phyloP scores from a whole-genome alignment of 2,329 filamentous ascomycete genomes.

The Curvularia lunata region DNA sequence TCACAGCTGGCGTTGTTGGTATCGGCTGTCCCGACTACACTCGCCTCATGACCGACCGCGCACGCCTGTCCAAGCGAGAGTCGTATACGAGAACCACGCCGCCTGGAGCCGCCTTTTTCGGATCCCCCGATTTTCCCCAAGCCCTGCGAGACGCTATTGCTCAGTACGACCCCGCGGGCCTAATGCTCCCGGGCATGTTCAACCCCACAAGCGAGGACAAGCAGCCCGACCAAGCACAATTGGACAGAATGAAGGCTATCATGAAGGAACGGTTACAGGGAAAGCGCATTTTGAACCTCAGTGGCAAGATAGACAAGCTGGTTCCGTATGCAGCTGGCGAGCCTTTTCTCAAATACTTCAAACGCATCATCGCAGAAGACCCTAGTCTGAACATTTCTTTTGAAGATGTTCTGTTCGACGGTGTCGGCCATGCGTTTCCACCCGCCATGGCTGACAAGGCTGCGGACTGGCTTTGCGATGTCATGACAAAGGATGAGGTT shows the following conservation, averaged over 20 bases:
- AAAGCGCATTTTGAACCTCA: slow-evolving; percentile 47
- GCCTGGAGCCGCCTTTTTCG: slow-evolving; percentile 70
- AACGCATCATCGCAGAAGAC: slow-evolving; percentile 62
- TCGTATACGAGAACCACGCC: slow-evolving; percentile 64
- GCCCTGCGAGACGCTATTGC: slow-evolving; percentile 69
- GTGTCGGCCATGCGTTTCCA: slow-evolving; percentile 73
- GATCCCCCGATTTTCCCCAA: slow-evolving; percentile 76
- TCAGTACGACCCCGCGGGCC: slow-evolving; percentile 74
- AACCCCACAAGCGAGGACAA: slow-evolving; percentile 34
- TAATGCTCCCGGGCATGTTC: slow-evolving; percentile 63
- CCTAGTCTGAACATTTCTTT: slow-evolving; percentile 58
- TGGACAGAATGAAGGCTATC: slow-evolving; percentile 34
- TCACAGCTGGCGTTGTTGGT: slow-evolving; percentile 78
- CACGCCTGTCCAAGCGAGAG: slow-evolving; percentile 69
- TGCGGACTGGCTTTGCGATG: slow-evolving; percentile 64
- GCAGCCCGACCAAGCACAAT: slow-evolving; percentile 44
- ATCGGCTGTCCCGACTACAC: slow-evolving; percentile 92
- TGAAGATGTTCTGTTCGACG: slow-evolving; percentile 71
- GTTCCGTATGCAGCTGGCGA: slow-evolving; percentile 70
- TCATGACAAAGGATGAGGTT: slow-evolving; percentile 35
- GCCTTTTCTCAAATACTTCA: slow-evolving; percentile 68
- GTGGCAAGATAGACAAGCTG: slow-evolving; percentile 72
- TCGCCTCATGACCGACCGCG: slow-evolving; percentile 80
- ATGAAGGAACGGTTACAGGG: slow-evolving; percentile 57
- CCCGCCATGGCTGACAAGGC: slow-evolving; percentile 71